Conservation (phyloP, 2,329 filamentous ascomycete genomes). For the Phialocephala sp. region DNA sequence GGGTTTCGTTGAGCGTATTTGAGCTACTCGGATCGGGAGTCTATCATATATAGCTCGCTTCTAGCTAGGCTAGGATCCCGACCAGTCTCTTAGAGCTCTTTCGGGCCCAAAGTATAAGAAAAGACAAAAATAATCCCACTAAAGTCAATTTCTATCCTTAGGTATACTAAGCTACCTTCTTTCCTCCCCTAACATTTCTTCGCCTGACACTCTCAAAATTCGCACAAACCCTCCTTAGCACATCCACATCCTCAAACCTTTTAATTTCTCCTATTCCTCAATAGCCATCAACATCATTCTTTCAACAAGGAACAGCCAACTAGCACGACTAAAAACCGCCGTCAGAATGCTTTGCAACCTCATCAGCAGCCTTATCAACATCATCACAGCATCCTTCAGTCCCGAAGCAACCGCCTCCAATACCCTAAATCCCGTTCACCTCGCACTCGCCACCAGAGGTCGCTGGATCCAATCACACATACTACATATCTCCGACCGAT, state of each 20-base stretch:
- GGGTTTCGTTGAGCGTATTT: no score
- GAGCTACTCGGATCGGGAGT: no score
- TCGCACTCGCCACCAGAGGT: conserved; percentile 20
- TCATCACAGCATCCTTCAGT: background rate
- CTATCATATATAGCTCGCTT: no score
- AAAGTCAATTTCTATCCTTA: no score
- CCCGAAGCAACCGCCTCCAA: conserved; percentile 18
- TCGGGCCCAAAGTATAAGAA: no score
- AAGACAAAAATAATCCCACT: no score
- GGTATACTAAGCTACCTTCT: no score
- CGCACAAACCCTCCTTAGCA: no score
- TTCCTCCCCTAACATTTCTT: no score
- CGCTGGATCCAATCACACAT: conserved; percentile 25
- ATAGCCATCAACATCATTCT: background rate
- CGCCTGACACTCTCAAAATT: no score
- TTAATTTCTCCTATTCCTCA: background rate
- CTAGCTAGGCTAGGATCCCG: no score
- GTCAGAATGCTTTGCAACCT: background rate
- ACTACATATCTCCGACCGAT: conserved; percentile 22
- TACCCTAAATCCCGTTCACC: conserved; percentile 22
- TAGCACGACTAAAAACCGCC: background rate
- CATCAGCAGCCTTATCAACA: background rate
- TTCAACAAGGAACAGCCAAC: background rate
- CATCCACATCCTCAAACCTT: background rate
- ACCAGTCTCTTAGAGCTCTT: no score